A percentile compares a stretch with the other conserved stretches of the same genome.
These are phyloP conservation scores for Floccularia luteovirens DNA, from an alignment of 768 basidiomycete species.

Conservation along the genomic window DNA sequence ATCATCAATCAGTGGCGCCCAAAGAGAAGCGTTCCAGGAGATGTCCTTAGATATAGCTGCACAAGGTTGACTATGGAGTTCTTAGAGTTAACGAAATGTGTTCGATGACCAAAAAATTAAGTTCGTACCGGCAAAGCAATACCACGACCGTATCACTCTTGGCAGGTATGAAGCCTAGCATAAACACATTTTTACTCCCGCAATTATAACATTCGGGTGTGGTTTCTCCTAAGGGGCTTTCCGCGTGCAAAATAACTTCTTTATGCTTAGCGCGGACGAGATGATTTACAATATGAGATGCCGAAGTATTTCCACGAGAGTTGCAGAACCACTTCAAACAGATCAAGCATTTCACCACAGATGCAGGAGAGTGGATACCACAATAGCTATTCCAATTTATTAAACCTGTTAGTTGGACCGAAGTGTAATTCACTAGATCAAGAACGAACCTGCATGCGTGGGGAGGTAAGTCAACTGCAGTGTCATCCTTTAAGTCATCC, in stretches of 20 bases:
- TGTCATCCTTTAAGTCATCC: slow-evolving; percentile 84
- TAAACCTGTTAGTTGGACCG: slow-evolving; percentile 8
- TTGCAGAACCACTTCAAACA: slow-evolving; percentile 99
- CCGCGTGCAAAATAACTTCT: slow-evolving; percentile 94
- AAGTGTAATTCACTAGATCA: no score
- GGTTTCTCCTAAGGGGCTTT: slow-evolving; percentile 93
- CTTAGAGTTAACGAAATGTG: slow-evolving; percentile 1
- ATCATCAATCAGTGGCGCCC: slow-evolving; percentile 98
- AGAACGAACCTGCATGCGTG: slow-evolving; percentile 88
- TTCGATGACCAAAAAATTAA: slow-evolving; percentile 4
- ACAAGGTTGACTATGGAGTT: slow-evolving; percentile 94
- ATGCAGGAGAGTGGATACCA: slow-evolving; percentile 95
- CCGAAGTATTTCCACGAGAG: slow-evolving; percentile 94
- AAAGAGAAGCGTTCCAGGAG: slow-evolving; percentile 95
- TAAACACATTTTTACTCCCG: slow-evolving; percentile 98
- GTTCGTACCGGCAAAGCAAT: slow-evolving; percentile 82
- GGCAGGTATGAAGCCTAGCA: slow-evolving; percentile 98
- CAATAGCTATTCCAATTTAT: slow-evolving; percentile 49
- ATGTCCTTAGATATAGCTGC: slow-evolving; percentile 97
- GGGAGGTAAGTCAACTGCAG: slow-evolving; percentile 70
- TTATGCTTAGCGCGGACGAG: slow-evolving; percentile 99
- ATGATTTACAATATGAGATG: slow-evolving; percentile 98
- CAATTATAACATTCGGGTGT: slow-evolving; percentile 99
- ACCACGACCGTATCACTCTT: slow-evolving; percentile 99
- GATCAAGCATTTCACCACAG: slow-evolving; percentile 90